A percentile compares a stretch with the other conserved stretches of the same genome.
These are phyloP conservation scores for Eucalyptus erythrocorys DNA, from an alignment of 345 rosid species.

Conservation along the genomic window DNA sequence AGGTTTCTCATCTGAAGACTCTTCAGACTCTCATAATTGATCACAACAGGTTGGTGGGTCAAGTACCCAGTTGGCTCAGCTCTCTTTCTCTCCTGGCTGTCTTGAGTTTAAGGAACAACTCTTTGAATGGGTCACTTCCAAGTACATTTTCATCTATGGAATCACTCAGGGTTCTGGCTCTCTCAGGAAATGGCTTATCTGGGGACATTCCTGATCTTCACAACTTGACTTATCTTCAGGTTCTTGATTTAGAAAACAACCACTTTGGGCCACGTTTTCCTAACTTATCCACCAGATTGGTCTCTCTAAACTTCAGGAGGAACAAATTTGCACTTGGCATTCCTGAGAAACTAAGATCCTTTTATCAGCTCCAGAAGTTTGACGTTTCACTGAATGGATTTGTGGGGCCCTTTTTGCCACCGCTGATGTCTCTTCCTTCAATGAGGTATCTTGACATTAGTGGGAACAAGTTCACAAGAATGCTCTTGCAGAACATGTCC, in stretches of 20 bases:
- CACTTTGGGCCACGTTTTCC: constrained; percentile 45
- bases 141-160: constrained; percentile 11
- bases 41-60: constrained; percentile 30
- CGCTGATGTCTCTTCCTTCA: constrained; percentile 34
- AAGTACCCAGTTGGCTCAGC: constrained; percentile 26
- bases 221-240: constrained; percentile 40
- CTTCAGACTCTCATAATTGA: constrained; percentile 51
- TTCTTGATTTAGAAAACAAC: constrained; percentile 41
- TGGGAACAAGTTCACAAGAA: constrained; percentile 37
- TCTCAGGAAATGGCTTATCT: constrained; percentile 27
- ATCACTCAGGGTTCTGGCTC: constrained; percentile 23
- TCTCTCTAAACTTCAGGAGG: constrained; percentile 23
- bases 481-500: constrained; percentile 32
- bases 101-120: constrained; percentile 47
- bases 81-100: constrained; percentile 29
- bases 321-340: constrained; percentile 37
- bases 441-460: constrained; percentile 32
- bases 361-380: constrained; percentile 37
- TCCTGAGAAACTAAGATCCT: constrained; percentile 20
- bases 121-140: constrained; percentile 32
- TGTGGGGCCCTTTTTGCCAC: constrained; percentile 37
- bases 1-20: constrained; percentile 20
- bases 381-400: constrained; percentile 50
- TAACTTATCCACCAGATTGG: constrained; percentile 14
- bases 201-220: constrained; percentile 47